Base-by-base conservation (phyloP, 139 green algal genomes). In the Marvania coccoides region DNA sequence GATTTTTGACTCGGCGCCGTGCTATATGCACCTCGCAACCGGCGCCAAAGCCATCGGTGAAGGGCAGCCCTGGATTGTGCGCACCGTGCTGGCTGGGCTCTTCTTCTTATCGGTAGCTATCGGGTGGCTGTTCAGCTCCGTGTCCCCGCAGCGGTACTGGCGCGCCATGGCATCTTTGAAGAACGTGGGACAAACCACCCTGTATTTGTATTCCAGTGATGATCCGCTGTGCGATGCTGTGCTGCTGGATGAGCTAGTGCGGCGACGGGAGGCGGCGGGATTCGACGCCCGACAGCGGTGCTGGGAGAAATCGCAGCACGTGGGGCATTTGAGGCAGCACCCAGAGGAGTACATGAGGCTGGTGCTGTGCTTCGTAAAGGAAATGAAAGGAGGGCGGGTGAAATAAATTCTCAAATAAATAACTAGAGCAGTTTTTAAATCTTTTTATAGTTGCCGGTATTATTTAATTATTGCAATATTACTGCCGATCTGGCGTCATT, bases 1-100 rank as follows among this genome's bases (percentile, higher is more conserved):
- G 13, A 38, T 71, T 8, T 71, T 71, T n/a, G 63, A 71, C n/a
- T 71, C 63, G 0, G 63, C 63, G 1, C 63, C 63, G 8, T 48
- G 46, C 12, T 62, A 37, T 33, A 71, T 53, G 48, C 36, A 71
- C 33, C 40, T 35, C 42, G 19, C 19, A 19, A 19, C 19, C 19
- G 42, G 42, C 42, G 42, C 42, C 19, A 19, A 19, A 51, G 42
- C 42, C 42, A 19, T 51, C 19, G 42, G 42, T 28, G 42, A 51
- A 51, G 42, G 42, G 42, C 19, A 51, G 19, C 19, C 42, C 19
- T 51, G 19, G 42, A 19, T 19, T 51, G 19, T 51, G 19, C 19
- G 19, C 19, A 51, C 19, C 19, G 19, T 51, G 19, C 42, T 51
- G 19, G 42, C 42, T 51, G 19, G 19, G 19, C 19, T 19, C 19